These are phyloP conservation scores for Dendrothele bispora DNA, from an alignment of 768 basidiomycete species.

Conservation along the genomic window DNA sequence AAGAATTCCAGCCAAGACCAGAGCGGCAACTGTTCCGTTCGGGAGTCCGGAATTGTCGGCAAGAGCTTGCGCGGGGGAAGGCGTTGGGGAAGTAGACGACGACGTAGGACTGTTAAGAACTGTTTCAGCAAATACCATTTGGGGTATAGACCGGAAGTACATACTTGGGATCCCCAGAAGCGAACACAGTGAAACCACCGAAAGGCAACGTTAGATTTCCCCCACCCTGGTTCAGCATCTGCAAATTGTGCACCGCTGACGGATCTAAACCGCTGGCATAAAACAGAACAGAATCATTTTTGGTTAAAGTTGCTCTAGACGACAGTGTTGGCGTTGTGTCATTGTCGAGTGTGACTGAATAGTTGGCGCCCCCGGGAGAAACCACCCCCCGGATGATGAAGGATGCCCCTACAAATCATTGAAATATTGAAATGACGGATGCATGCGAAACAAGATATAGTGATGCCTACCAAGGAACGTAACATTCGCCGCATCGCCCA, in stretches of 20 bases:
- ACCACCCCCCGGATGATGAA: slow-evolving; percentile 61
- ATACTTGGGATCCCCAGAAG: slow-evolving; percentile 34
- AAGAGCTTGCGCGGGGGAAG: slow-evolving; percentile 8
- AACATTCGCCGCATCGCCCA: slow-evolving; percentile 27
- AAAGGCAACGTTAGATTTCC: slow-evolving; percentile 47
- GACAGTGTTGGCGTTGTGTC: slow-evolving; percentile 46
- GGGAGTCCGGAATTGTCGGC: slow-evolving; percentile 27
- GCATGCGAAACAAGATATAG: no score
- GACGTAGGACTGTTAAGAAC: slow-evolving; percentile 11
- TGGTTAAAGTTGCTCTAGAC: slow-evolving; percentile 52
- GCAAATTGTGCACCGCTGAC: slow-evolving; percentile 44
- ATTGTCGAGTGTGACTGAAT: slow-evolving; percentile 54
- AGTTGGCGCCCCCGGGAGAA: slow-evolving; percentile 57
- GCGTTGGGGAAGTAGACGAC: slow-evolving; percentile 17
- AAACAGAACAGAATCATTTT: slow-evolving; percentile 57
- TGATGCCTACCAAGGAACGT: slow-evolving; percentile 10
- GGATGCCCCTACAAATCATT: slow-evolving; percentile 50
- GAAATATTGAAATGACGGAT: slow-evolving; percentile 13
- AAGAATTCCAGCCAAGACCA: slow-evolving; percentile 57
- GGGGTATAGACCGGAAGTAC: no score
- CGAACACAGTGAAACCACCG: slow-evolving; percentile 49
- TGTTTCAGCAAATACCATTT: no score
- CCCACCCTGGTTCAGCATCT: slow-evolving; percentile 57
- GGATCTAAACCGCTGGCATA: slow-evolving; percentile 62
- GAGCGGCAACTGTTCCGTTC: slow-evolving; percentile 65